Conservation (phyloP, 2,329 filamentous ascomycete species). For the Pseudogymnoascus sp. region DNA sequence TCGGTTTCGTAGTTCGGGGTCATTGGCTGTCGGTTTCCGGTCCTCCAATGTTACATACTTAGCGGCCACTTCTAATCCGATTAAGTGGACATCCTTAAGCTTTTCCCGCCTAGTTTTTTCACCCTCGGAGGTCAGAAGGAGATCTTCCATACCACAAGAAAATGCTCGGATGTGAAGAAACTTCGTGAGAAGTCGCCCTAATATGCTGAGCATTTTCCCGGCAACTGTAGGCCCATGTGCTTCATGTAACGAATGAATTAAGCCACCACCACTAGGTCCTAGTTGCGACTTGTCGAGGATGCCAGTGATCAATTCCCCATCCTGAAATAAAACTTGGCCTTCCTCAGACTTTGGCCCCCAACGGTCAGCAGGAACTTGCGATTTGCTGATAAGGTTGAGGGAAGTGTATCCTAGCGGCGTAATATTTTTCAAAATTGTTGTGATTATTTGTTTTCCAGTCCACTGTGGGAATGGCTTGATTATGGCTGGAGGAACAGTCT, state of each 20-base stretch:
- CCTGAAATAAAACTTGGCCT: slow-evolving; percentile 68
- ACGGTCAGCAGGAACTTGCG: slow-evolving; percentile 65
- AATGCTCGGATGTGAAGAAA: slow-evolving; percentile 90
- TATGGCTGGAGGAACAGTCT: slow-evolving; percentile 71
- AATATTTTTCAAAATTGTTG: slow-evolving; percentile 87
- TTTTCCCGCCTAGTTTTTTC: slow-evolving; percentile 62
- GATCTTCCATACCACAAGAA: slow-evolving; percentile 93
- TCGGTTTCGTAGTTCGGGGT: slow-evolving; percentile 64
- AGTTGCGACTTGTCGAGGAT: slow-evolving; percentile 96
- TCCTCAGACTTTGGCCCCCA: slow-evolving; percentile 78
- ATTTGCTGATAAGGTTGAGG: slow-evolving; percentile 70
- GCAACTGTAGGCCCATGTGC: slow-evolving; percentile 82
- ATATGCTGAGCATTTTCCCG: slow-evolving; percentile 77
- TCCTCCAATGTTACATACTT: slow-evolving; percentile 80
- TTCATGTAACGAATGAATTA: slow-evolving; percentile 89
- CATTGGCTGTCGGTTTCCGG: slow-evolving; percentile 49
- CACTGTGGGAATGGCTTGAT: slow-evolving; percentile 73
- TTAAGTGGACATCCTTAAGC: slow-evolving; percentile 54
- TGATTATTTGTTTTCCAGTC: slow-evolving; percentile 95
- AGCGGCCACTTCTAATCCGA: slow-evolving; percentile 72
- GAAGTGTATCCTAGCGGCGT: slow-evolving; percentile 66
- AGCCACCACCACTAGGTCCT: slow-evolving; percentile 73
- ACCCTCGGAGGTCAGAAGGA: slow-evolving; percentile 72
- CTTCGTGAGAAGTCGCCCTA: slow-evolving; percentile 82
- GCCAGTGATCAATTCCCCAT: slow-evolving; percentile 80